phyloP scores from a whole-genome alignment of 2,329 filamentous ascomycete genomes.

The Aspergillus piperis region DNA sequence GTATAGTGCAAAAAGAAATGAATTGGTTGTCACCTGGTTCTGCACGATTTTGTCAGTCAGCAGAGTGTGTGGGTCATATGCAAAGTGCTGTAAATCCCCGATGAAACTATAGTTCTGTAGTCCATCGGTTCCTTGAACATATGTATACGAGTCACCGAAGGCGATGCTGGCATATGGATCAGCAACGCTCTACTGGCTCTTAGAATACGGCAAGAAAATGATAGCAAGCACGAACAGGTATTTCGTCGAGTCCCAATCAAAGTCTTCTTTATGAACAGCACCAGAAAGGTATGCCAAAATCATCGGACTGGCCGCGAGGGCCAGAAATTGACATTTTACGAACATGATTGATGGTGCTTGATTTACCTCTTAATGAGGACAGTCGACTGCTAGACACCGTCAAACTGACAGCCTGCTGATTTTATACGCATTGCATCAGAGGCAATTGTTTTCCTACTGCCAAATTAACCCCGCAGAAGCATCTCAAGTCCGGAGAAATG shows the following conservation, averaged over 20 bases:
- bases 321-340: slow-evolving; percentile 1
- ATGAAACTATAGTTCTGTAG: slow-evolving; percentile 57
- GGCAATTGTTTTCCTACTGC: not conserved
- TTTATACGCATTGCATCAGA: slow-evolving; percentile 5
- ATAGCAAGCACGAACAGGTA: slow-evolving; percentile 17
- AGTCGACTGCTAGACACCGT: not conserved
- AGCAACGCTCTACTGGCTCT: not conserved
- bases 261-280: not conserved
- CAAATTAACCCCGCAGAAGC: slow-evolving; percentile 5
- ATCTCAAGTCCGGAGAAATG: slow-evolving; percentile 17
- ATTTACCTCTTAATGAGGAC: not conserved
- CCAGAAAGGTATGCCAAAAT: slow-evolving; percentile 4
- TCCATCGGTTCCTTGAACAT: slow-evolving; percentile 56
- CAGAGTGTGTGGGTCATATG: slow-evolving; percentile 48
- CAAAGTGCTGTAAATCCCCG: slow-evolving; percentile 52
- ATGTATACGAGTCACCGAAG: slow-evolving; percentile 44
- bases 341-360: not conserved
- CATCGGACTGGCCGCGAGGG: slow-evolving; percentile 8
- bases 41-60: slow-evolving; percentile 54
- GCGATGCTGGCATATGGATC: slow-evolving; percentile 23
- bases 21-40: slow-evolving; percentile 38
- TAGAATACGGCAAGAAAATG: not conserved
- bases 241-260: slow-evolving; percentile 20
- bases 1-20: not conserved
- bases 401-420: not conserved